These are phyloP conservation scores for Rhizophora mangle DNA, from an alignment of 345 rosid species.

Conservation along the genomic window DNA sequence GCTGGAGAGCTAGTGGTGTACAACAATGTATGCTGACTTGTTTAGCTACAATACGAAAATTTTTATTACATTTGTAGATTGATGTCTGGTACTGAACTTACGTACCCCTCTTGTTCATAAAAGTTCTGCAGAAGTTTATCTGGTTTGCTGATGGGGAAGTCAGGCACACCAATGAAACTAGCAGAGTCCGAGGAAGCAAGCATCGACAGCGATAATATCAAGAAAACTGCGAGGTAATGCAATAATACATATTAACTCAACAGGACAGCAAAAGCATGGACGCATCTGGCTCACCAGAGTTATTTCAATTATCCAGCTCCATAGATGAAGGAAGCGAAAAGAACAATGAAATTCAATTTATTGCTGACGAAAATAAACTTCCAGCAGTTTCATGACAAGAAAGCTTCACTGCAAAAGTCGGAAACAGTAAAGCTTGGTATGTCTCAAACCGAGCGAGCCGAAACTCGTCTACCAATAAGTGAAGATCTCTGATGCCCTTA, in stretches of 20 bases:
- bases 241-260: not conserved
- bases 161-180: slow-evolving; percentile 25
- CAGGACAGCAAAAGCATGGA: not conserved
- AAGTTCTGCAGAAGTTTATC: slow-evolving; percentile 86
- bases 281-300: slow-evolving; percentile 10
- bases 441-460: not conserved
- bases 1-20: slow-evolving; percentile 60
- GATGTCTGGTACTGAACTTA: slow-evolving; percentile 6
- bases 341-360: slow-evolving; percentile 16
- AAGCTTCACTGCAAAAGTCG: too few relatives aligned
- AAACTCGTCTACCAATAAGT: not conserved
- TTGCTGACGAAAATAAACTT: slow-evolving; percentile 26
- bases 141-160: slow-evolving; percentile 48
- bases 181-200: slow-evolving; percentile 20
- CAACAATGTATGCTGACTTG: slow-evolving; percentile 49
- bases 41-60: not conserved
- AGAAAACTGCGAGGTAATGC: slow-evolving; percentile 34
- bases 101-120: slow-evolving; percentile 3
- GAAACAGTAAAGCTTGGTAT: not conserved
- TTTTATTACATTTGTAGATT: slow-evolving; percentile 4
- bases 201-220: slow-evolving; percentile 14
- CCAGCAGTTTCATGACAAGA: not conserved
- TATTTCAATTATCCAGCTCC: slow-evolving; percentile 33
- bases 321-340: slow-evolving; percentile 14
- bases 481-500: not conserved